Percentiles rank a stretch among this genome's conserved stretches.
Evolutionary conservation across 345 rosid species (phyloP).

Genomic region (Syzygium oleosum): DNA sequence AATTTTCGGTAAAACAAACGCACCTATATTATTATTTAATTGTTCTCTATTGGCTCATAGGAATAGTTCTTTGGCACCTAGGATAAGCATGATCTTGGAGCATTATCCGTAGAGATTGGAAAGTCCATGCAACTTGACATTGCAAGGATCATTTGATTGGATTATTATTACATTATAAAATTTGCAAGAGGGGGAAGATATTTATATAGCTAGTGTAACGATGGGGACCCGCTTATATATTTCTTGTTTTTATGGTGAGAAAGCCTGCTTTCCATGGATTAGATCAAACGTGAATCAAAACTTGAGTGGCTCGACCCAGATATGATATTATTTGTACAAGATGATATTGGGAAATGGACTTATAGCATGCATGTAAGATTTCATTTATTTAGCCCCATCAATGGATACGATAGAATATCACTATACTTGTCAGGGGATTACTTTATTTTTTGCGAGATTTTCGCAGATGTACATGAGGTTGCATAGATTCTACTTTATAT

Average conservation of each 20-base stretch:
- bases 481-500: not conserved
- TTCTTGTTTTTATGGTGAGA: not conserved
- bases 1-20: too few species aligned
- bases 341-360: not conserved
- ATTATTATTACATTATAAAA: too few species aligned
- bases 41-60: not conserved
- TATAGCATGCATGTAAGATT: not conserved
- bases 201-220: not conserved
- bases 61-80: not conserved
- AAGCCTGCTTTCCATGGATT: not conserved
- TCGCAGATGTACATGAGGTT: not conserved
- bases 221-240: not conserved
- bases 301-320: not conserved
- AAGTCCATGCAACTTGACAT: not conserved
- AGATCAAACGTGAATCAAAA: not conserved
- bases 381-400: not conserved
- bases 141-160: not conserved
- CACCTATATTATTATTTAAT: not conserved
- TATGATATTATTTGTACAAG: not conserved
- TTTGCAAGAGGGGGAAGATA: not conserved
- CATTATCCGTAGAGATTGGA: not conserved
- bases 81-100: not conserved
- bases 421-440: not conserved
- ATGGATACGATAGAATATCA: not conserved
- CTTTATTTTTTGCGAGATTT: not conserved